Conservation (phyloP, 2,329 filamentous ascomycete genomes). For the Coniochaeta prunicola region DNA sequence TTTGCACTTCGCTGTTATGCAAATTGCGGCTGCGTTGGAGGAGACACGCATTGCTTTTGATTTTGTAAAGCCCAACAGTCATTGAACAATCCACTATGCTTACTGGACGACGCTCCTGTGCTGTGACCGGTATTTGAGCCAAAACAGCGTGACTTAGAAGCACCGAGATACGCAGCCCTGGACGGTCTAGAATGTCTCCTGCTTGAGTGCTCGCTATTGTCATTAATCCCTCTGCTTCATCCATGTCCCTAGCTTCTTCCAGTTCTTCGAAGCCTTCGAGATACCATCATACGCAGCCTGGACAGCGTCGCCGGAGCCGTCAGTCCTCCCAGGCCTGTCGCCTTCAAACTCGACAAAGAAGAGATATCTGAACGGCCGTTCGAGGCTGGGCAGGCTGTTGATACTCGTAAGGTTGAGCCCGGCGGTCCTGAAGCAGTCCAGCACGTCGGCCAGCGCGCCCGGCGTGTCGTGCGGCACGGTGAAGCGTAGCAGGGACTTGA, state of each 20-base stretch:
- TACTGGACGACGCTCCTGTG: background rate
- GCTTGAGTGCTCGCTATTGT: background rate
- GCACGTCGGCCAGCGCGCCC: slow-evolving; percentile 74
- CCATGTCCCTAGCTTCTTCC: slow-evolving; percentile 68
- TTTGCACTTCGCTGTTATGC: background rate
- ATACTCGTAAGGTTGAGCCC: slow-evolving; percentile 84
- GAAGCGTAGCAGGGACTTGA: slow-evolving; percentile 76
- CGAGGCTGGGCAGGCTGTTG: slow-evolving; percentile 73
- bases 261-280: slow-evolving; percentile 48
- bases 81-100: background rate
- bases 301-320: slow-evolving; percentile 50
- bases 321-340: slow-evolving; percentile 28
- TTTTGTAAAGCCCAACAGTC: background rate
- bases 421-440: slow-evolving; percentile 68
- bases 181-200: background rate
- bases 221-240: slow-evolving; percentile 23
- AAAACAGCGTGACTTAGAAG: background rate
- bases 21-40: background rate
- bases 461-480: slow-evolving; percentile 70
- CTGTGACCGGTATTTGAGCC: background rate
- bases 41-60: background rate
- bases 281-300: slow-evolving; percentile 54
- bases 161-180: background rate
- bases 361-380: slow-evolving; percentile 77
- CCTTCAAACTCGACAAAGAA: slow-evolving; percentile 91